These are phyloP conservation scores for Tieghemostelium lacteum DNA, from an alignment of 78 protist species.

Conservation along the genomic window DNA sequence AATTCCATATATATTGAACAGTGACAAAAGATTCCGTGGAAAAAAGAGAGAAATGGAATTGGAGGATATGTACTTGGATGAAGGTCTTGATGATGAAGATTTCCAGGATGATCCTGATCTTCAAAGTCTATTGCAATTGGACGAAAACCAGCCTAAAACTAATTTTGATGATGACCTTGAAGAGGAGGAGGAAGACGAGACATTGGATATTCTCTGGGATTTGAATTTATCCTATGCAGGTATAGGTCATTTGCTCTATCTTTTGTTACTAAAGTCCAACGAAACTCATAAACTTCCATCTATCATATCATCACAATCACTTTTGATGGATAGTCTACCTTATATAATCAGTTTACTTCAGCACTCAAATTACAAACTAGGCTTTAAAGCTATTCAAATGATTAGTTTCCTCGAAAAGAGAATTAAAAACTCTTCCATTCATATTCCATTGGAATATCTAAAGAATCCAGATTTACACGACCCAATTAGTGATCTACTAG, in stretches of 20 bases:
- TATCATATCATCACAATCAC: slow-evolving; percentile 9
- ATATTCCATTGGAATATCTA: neutral
- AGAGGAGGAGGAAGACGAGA: slow-evolving; percentile 17
- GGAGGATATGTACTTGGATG: slow-evolving; percentile 66
- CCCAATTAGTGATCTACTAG: neutral
- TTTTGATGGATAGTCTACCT: slow-evolving; percentile 36
- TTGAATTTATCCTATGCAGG: slow-evolving; percentile 48
- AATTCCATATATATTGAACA: slow-evolving; percentile 17
- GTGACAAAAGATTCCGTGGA: slow-evolving; percentile 40
- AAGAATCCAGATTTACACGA: slow-evolving; percentile 16
- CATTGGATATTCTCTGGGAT: neutral
- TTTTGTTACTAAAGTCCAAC: slow-evolving; percentile 31
- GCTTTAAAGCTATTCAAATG: slow-evolving; percentile 73
- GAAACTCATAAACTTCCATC: slow-evolving; percentile 36
- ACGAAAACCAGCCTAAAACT: neutral
- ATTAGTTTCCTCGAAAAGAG: slow-evolving; percentile 54
- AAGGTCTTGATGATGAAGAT: slow-evolving; percentile 75
- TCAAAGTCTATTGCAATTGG: neutral
- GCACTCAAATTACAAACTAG: slow-evolving; percentile 7
- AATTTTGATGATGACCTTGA: neutral
- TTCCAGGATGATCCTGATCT: slow-evolving; percentile 7
- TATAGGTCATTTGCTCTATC: slow-evolving; percentile 45
- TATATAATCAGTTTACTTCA: slow-evolving; percentile 52
- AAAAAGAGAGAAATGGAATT: slow-evolving; percentile 64
- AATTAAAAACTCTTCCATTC: slow-evolving; percentile 6